Percentiles rank a stretch among this genome's conserved stretches.
Evolutionary conservation across 495 filamentous ascomycete species (phyloP).

Genomic region (Penicillium antarcticum): DNA sequence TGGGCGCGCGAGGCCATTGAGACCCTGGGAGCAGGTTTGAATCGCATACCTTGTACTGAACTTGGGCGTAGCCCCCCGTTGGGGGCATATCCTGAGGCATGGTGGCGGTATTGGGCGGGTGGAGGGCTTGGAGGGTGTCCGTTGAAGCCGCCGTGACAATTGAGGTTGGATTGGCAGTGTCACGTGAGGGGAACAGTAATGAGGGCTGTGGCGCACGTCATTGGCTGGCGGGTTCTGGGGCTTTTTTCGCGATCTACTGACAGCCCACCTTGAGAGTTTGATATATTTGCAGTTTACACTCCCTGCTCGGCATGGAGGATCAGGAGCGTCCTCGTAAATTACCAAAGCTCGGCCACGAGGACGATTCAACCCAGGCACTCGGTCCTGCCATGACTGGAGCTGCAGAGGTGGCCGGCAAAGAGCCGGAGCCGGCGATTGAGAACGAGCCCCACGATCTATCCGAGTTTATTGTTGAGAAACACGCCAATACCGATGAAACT

Average conservation of each 20-base stretch:
- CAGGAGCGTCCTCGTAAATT: constrained; percentile 53
- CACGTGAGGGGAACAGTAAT: constrained; percentile 40
- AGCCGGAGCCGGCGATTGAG: constrained; percentile 5
- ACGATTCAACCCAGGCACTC: constrained; percentile 11
- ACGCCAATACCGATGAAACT: constrained; percentile 1
- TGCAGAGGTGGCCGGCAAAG: constrained; percentile 13
- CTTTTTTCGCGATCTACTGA: constrained; percentile 24
- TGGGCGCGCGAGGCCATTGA: constrained; percentile 5
- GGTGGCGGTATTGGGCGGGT: constrained; percentile 23
- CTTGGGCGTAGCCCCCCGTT: constrained; percentile 83
- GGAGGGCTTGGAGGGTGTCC: constrained; percentile 21
- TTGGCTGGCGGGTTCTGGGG: constrained; percentile 23
- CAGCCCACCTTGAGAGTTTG: constrained; percentile 6
- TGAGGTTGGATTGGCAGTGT: constrained; percentile 33
- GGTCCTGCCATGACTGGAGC: constrained; percentile 36
- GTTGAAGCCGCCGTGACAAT: constrained; percentile 22
- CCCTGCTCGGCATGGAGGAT: constrained; percentile 41
- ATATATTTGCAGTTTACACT: constrained; percentile 1
- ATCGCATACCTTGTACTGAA: constrained; percentile 86
- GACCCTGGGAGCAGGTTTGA: neutral
- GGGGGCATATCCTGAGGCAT: constrained; percentile 88
- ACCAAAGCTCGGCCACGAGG: constrained; percentile 41
- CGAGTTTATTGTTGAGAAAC: neutral
- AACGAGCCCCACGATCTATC: constrained; percentile 5
- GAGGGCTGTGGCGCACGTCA: constrained; percentile 23